Percentiles rank a stretch among this genome's conserved stretches.
Evolutionary conservation across 1,284 basidiomycete genomes (phyloP).

Genomic region (Uromyces viciae-fabae): DNA sequence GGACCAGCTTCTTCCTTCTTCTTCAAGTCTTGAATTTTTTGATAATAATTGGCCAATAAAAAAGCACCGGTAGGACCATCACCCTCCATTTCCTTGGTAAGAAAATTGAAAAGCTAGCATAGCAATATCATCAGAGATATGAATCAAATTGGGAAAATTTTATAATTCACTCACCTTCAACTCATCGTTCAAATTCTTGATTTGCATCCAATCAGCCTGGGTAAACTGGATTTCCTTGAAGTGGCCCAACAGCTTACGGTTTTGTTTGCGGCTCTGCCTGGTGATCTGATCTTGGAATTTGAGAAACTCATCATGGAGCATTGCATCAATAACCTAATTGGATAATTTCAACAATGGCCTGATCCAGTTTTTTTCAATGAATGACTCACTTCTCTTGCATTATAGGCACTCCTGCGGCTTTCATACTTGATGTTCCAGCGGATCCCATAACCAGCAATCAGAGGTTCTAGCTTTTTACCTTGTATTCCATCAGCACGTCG

Average conservation of each 20-base stretch:
- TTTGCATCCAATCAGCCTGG: neutral
- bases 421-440: conserved; percentile 24
- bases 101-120: neutral
- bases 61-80: conserved; percentile 9
- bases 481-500: too few species aligned
- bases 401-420: neutral
- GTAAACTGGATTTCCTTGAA: conserved; percentile 9
- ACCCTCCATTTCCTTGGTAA: neutral
- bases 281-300: conserved; percentile 4
- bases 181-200: neutral
- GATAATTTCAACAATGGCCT: too few species aligned
- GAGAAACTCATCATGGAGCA: neutral
- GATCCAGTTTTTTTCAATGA: neutral
- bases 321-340: conserved; percentile 6
- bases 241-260: neutral
- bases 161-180: neutral
- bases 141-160: neutral
- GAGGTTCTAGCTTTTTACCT: neutral
- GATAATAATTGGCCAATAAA: neutral
- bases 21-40: neutral
- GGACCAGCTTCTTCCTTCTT: neutral
- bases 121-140: too few species aligned
- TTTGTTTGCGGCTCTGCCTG: neutral
- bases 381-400: conserved; percentile 16
- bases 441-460: conserved; percentile 22